Evolutionary conservation across 163 green algal genomes (phyloP).

Genomic region (Trebouxiophyceae sp.): DNA sequence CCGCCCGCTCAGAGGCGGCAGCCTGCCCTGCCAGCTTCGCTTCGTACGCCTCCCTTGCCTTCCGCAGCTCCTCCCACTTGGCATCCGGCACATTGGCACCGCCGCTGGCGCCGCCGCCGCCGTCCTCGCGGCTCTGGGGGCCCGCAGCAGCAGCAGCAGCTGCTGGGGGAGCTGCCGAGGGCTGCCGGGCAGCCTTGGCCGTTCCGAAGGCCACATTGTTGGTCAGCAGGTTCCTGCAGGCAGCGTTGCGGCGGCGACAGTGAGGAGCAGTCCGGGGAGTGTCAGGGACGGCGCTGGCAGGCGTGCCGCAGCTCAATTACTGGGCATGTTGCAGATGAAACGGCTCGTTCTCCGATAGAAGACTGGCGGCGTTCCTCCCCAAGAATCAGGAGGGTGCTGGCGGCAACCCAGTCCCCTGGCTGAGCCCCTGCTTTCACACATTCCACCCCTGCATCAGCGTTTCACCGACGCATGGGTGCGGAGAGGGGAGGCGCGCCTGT

Average conservation of each 20-base stretch:
- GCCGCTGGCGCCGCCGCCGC: not conserved
- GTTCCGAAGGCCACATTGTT: slow-evolving; percentile 61
- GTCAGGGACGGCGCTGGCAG: not conserved
- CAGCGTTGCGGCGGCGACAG: too few relatives aligned
- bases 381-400: not conserved
- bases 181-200: not conserved
- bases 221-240: slow-evolving; percentile 60
- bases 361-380: too few relatives aligned
- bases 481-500: slow-evolving; percentile 16
- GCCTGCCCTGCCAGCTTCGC: not conserved
- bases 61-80: slow-evolving; percentile 6
- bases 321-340: too few relatives aligned
- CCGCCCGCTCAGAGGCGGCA: not conserved
- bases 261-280: not conserved
- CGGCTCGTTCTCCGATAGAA: too few relatives aligned
- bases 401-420: not conserved
- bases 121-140: not conserved
- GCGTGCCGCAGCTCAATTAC: too few relatives aligned
- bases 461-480: not conserved
- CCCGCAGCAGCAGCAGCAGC: slow-evolving; percentile 9
- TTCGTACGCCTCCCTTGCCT: slow-evolving; percentile 1
- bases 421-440: not conserved
- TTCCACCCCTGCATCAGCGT: not conserved
- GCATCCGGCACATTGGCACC: not conserved
- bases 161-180: not conserved